Base-by-base conservation (phyloP, 768 basidiomycete species). In the Psilocybe cubensis region DNA sequence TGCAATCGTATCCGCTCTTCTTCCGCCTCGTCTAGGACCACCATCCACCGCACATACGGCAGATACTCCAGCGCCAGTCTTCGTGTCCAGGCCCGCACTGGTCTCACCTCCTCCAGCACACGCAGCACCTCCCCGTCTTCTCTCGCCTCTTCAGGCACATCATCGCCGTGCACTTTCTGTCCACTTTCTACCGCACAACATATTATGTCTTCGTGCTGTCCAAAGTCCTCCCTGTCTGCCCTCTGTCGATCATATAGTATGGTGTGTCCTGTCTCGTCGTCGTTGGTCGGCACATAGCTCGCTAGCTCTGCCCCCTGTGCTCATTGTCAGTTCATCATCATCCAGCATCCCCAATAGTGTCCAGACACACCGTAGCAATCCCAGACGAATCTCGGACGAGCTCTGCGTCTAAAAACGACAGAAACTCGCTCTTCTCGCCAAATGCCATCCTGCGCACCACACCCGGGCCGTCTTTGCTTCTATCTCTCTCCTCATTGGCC, bases 51-150 rank as follows among this genome's bases (percentile, higher is more conserved):
- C 47, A 93, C 74, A 72, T 80, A 82, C 28, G 93, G 88, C 62
- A 83, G 73, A 71, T 92, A 90, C 46, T 96, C 91, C 66, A 87
- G 68, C 64, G 82, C 79, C 57, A 89, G 71, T 35, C 81, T 78
- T 66, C 83, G 72, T 41, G 77, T 58, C 52, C 80, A 72, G 25
- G 72, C 68, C 18, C 74, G 68, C 52, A 73, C 67, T 17, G 78
- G 76, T 60, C 86, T 74, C 41, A 84, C 64, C 57, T 76, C 75
- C 56, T 77, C 73, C 63, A 91, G 70, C 65, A 81, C 79, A 33
- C 29, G 35, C 57, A 58, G 52, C 46, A 50, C 25, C 11, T 55
- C 53, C 27, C 24, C 52, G 49, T 38, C 29, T 11, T 23, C 31
- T 27, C 11, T 43, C 63, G 40, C n/a, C n/a, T 63, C 58, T 24